These are phyloP conservation scores for Tephrocybe sp. DNA, from an alignment of 768 basidiomycete species.

Conservation along the genomic window DNA sequence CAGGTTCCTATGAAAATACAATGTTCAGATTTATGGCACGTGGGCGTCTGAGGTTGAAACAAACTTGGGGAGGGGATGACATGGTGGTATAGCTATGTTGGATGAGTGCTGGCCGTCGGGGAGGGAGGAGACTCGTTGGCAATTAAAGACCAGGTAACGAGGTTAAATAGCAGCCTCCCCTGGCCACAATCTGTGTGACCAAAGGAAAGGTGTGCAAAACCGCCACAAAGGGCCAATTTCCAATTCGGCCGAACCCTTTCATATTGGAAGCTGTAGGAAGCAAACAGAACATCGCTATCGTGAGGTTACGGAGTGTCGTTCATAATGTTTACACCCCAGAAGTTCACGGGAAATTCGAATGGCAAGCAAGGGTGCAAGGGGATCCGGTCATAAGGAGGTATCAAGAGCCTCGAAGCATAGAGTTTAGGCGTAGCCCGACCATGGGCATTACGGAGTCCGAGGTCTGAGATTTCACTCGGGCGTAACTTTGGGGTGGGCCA, in stretches of 20 bases:
- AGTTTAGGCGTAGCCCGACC: slow-evolving; percentile 20
- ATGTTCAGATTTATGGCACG: neutral
- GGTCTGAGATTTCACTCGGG: slow-evolving; percentile 9
- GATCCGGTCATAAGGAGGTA: slow-evolving; percentile 7
- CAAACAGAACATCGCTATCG: slow-evolving; percentile 2
- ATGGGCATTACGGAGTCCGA: slow-evolving; percentile 12
- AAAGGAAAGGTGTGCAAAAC: slow-evolving; percentile 2
- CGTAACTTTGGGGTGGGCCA: slow-evolving; percentile 4
- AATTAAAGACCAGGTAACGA: slow-evolving; percentile 7
- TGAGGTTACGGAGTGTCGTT: neutral
- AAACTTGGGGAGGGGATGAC: slow-evolving; percentile 15
- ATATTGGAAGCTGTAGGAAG: slow-evolving; percentile 7
- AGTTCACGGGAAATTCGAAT: slow-evolving; percentile 12
- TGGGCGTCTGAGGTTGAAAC: neutral
- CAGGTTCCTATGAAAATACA: neutral
- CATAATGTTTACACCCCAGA: slow-evolving; percentile 12
- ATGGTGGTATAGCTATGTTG: slow-evolving; percentile 4
- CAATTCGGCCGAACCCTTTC: slow-evolving; percentile 9
- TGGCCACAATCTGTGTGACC: slow-evolving; percentile 3
- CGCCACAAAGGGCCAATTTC: slow-evolving; percentile 14
- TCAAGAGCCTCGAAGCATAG: slow-evolving; percentile 11
- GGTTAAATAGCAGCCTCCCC: slow-evolving; percentile 4
- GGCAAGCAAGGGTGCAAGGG: slow-evolving; percentile 1
- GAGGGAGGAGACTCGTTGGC: neutral
- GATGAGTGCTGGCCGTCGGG: neutral